These are phyloP conservation scores for Cytospora mali DNA, from an alignment of 2,329 filamentous ascomycete genomes.

Conservation along the genomic window DNA sequence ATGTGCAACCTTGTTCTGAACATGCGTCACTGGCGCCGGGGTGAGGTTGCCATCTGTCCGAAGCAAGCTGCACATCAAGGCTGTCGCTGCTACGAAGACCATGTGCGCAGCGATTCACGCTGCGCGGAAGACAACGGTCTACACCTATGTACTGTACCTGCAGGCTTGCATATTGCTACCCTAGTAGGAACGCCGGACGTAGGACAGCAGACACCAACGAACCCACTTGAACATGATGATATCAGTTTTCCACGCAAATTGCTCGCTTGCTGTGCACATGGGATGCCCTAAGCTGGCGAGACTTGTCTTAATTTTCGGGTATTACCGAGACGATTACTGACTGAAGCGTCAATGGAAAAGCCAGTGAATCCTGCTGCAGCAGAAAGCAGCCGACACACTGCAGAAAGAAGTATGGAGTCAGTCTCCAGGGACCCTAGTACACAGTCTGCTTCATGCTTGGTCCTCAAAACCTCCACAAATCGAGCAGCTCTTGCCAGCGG, in stretches of 20 bases:
- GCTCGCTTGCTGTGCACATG: neutral
- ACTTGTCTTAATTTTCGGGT: neutral
- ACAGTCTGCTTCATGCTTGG: neutral
- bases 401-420: neutral
- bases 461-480: neutral
- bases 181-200: conserved; percentile 5
- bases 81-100: too few species aligned
- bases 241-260: neutral
- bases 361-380: neutral
- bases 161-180: neutral
- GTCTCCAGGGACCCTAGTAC: neutral
- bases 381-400: neutral
- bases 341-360: neutral
- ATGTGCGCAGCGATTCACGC: too few species aligned
- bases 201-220: neutral
- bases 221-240: neutral
- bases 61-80: too few species aligned
- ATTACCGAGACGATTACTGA: conserved; percentile 5
- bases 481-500: neutral
- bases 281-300: neutral
- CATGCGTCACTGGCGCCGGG: too few species aligned
- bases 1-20: too few species aligned
- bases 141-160: too few species aligned
- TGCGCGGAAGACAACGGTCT: too few species aligned
- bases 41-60: too few species aligned